Conservation (phyloP, 176 grass and related monocot genomes). For the maize (Zea mays) region DNA sequence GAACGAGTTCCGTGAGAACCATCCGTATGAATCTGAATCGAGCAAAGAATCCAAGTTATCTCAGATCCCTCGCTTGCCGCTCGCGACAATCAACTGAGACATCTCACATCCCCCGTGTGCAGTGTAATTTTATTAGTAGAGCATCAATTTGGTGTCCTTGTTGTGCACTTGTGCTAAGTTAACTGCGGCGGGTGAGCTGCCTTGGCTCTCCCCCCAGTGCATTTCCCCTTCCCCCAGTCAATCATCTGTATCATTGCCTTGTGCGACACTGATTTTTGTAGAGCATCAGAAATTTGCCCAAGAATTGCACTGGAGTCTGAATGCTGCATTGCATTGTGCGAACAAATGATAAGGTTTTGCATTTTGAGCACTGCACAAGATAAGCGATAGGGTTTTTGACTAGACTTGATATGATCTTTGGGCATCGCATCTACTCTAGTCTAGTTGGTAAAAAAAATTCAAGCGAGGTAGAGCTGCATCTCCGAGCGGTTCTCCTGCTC, state of each 20-base stretch:
- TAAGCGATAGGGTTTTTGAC: background rate
- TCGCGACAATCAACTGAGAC: slow-evolving; percentile 67
- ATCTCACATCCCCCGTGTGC: background rate
- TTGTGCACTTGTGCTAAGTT: slow-evolving; percentile 22
- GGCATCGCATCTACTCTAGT: background rate
- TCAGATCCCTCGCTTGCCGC: slow-evolving; percentile 83
- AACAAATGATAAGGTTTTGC: background rate
- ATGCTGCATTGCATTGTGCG: background rate
- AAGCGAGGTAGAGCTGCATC: slow-evolving; percentile 52
- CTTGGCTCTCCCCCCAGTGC: slow-evolving; percentile 42
- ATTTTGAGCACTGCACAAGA: background rate
- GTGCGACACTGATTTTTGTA: background rate
- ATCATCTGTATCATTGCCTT: slow-evolving; percentile 28
- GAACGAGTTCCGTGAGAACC: slow-evolving; percentile 83
- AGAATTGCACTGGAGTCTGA: background rate
- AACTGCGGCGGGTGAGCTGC: slow-evolving; percentile 43
- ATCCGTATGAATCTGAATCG: slow-evolving; percentile 73
- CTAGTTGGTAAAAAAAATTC: background rate
- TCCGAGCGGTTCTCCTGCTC: slow-evolving; percentile 66
- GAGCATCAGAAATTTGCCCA: background rate
- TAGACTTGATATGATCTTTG: background rate
- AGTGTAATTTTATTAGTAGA: slow-evolving; percentile 51
- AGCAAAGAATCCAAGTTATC: slow-evolving; percentile 65
- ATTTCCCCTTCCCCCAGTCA: slow-evolving; percentile 6
- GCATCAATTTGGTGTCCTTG: slow-evolving; percentile 32